These are phyloP conservation scores for Auriscalpium orientale DNA, from an alignment of 768 basidiomycete genomes.

Conservation along the genomic window DNA sequence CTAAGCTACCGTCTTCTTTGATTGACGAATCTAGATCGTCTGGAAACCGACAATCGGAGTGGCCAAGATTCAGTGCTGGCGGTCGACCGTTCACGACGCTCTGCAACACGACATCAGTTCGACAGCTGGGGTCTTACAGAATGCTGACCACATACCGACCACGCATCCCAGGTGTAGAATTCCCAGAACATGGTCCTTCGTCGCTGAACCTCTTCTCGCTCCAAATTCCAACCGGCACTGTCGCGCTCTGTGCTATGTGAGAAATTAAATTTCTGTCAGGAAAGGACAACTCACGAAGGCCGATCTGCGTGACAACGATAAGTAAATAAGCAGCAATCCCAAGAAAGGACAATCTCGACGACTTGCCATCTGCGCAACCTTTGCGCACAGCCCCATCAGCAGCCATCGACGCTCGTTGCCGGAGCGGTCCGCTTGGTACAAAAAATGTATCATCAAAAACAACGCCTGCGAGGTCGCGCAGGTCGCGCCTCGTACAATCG, in stretches of 20 bases:
- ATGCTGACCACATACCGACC: constrained; percentile 15
- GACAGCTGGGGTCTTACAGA: constrained; percentile 20
- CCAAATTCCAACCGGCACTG: constrained; percentile 39
- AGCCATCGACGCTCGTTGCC: constrained; percentile 43
- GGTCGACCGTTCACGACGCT: constrained; percentile 44
- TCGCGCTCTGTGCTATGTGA: constrained; percentile 37
- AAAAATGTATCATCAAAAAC: constrained; percentile 35
- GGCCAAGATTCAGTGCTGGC: constrained; percentile 36
- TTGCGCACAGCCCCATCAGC: constrained; percentile 35
- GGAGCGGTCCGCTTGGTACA: constrained; percentile 34
- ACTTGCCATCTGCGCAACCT: constrained; percentile 39
- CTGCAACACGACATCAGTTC: constrained; percentile 17
- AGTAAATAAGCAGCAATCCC: neutral
- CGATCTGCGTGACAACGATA: constrained; percentile 30
- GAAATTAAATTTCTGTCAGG: neutral
- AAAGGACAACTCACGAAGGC: constrained; percentile 36
- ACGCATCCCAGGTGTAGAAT: constrained; percentile 26
- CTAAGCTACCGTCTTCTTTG: constrained; percentile 28
- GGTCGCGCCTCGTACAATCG: constrained; percentile 37
- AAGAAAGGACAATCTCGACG: neutral
- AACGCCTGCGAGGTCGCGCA: constrained; percentile 41
- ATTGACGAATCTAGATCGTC: constrained; percentile 31
- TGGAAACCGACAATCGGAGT: constrained; percentile 46
- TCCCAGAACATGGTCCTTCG: constrained; percentile 47
- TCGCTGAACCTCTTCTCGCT: constrained; percentile 37